Base-by-base conservation (phyloP, 352 stramenopile genomes). In the Thalassiosira hispida region DNA sequence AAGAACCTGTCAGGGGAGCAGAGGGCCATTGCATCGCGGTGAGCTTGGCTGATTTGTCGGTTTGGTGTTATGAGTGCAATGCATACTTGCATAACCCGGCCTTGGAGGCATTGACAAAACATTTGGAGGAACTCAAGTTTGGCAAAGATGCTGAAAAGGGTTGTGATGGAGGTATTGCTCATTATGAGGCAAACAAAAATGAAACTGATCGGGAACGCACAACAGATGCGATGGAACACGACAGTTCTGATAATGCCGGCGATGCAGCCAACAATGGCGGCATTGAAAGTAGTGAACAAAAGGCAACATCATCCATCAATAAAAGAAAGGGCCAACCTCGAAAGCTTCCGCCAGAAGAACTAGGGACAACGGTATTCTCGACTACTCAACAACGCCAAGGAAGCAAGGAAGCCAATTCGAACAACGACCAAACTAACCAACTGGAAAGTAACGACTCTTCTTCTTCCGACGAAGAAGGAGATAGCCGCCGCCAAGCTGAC, bases 41-140 rank as follows among this genome's bases (percentile, higher is more conserved):
- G 16, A 88, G 83, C 55, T 63, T 93, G 29, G 62, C 78, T 0
- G 88, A 93, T 83, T 75, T 93, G 49, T 86, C 71, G 18, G 83
- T 91, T 6, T 93, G 88, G 88, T 93, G 88, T 75, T 83, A 93
- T 70, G 62, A 79, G 25, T 93, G 88, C 59, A 62, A 76, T 44
- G 56, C 80, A 2, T 93, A 93, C 64, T 35, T 93, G 27, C 7
- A 52, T 16, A 38, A 85, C 68, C 20, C 49, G 0, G 60, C 20
- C 11, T 71, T 91, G 18, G 27, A 79, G 27, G 42, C 38, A 8
- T 56, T 89, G 1, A 76, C 81, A 11, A 63, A 76, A 25, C 35
- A 64, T 51, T 74, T 91, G 35, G 73, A 89, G 62, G 27, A 75
- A n/a, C 29, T 91, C 31, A 91, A 91, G 56, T 91, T 90, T 76